phyloP scores from a whole-genome alignment of 2,329 filamentous ascomycete genomes.

The Fusarium protoensiforme region DNA sequence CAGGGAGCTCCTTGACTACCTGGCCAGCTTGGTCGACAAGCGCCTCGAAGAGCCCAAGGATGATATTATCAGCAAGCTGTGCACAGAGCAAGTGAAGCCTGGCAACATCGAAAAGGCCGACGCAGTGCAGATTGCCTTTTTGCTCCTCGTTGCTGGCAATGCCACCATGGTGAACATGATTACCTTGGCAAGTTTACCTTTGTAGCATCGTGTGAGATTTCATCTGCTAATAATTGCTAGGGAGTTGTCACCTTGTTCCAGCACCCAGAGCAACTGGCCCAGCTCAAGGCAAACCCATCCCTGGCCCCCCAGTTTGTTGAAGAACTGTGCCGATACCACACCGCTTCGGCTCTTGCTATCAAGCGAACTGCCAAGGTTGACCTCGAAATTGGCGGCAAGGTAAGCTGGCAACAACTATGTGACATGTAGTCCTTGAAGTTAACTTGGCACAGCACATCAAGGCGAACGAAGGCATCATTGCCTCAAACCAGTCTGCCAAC shows the following conservation, averaged over 20 bases:
- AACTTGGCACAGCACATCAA: conserved; percentile 47
- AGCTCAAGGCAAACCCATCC: conserved; percentile 53
- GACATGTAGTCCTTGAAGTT: neutral
- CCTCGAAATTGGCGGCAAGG: conserved; percentile 55
- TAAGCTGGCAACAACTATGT: neutral
- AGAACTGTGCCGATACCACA: conserved; percentile 61
- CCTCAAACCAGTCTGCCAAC: conserved; percentile 59
- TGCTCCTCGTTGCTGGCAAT: conserved; percentile 62
- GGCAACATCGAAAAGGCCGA: conserved; percentile 54
- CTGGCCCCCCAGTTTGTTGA: conserved; percentile 55
- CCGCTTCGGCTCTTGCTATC: conserved; percentile 58
- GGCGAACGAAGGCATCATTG: conserved; percentile 59
- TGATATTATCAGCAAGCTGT: conserved; percentile 59
- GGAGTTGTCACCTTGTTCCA: conserved; percentile 58
- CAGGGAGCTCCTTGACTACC: conserved; percentile 57
- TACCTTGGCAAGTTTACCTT: conserved; percentile 47
- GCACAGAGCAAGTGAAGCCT: conserved; percentile 52
- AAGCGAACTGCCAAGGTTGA: conserved; percentile 60
- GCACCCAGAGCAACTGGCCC: conserved; percentile 54
- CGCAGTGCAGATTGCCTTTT: conserved; percentile 59
- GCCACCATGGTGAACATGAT: conserved; percentile 65
- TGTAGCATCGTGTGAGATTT: rapidly evolving
- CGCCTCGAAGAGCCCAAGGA: conserved; percentile 52
- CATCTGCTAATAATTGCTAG: conserved; percentile 24
- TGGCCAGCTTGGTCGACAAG: conserved; percentile 55